Base-by-base conservation (phyloP, 306 rosid species). In the Astragalus glycyphyllos region DNA sequence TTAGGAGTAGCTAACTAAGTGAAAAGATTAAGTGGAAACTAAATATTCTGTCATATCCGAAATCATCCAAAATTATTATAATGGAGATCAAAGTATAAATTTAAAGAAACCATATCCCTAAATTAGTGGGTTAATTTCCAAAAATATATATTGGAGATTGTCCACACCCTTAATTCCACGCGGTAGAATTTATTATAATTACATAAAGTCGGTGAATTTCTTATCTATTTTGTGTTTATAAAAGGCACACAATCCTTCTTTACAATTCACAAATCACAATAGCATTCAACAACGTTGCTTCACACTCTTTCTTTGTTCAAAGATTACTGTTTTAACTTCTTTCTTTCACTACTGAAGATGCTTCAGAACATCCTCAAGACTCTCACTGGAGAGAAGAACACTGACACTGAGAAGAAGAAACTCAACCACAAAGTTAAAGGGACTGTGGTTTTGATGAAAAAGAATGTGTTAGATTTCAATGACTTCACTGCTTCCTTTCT, bases 391-490 rank as follows among this genome's bases (percentile, higher is more conserved):
- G 59, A 62, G 5, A n/a, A 12, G 5, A n/a, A 12, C 9, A 38
- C 44, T 38, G 7, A 7, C n/a, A n/a, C n/a, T n/a, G n/a, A n/a
- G n/a, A n/a, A n/a, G 53, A 12, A 38, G 0, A 34, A 26, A 11
- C n/a, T 23, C 58, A 40, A 49, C 46, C 59, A 49, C 41, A 56
- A 75, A 50, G 76, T 92, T 16, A 73, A 69, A 62, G 97, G 96
- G 4, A 80, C 66, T 6, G 88, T 92, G 75, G 84, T 92, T 49
- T 11, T 92, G 81, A 86, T 87, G 90, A 89, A 83, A 75, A 92
- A 89, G 74, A 92, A 87, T 26, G 91, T 87, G 44, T 16, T 92
- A 77, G 96, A 89, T 53, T 82, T 86, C 70, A 86, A 92, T 58
- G 92, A 92, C 57, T 77, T 86, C 61, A 76, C 48, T 34, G 91